phyloP scores from a whole-genome alignment of 345 rosid genomes.

The Limnanthes douglasii region DNA sequence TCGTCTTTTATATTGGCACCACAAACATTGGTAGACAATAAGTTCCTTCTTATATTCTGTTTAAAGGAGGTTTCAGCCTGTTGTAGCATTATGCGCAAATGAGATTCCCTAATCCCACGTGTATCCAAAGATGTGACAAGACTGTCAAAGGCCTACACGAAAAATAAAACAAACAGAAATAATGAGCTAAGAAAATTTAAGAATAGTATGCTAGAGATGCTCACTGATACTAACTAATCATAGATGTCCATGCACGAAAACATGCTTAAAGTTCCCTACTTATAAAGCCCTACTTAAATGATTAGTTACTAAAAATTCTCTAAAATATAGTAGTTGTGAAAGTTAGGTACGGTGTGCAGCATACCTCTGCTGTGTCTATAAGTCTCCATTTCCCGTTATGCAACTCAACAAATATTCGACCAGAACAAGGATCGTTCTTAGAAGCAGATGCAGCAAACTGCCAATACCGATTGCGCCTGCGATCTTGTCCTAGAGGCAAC shows the following conservation, averaged over 20 bases:
- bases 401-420: conserved; percentile 78
- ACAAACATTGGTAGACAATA: conserved; percentile 12
- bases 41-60: conserved; percentile 31
- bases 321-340: too few species aligned
- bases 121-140: conserved; percentile 65
- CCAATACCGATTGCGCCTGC: conserved; percentile 95
- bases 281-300: too few species aligned
- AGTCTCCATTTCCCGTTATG: conserved; percentile 75
- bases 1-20: conserved; percentile 21
- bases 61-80: conserved; percentile 70
- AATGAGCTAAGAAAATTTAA: background rate
- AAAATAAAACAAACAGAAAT: conserved; percentile 3
- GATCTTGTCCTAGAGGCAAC: conserved; percentile 96
- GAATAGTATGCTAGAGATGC: too few species aligned
- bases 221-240: too few species aligned
- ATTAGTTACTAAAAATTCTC: too few species aligned
- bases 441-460: conserved; percentile 87
- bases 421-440: conserved; percentile 78
- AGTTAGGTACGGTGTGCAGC: too few species aligned
- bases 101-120: conserved; percentile 94
- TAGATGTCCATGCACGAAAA: too few species aligned
- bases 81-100: conserved; percentile 78
- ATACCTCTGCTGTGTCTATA: conserved; percentile 90
- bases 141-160: conserved; percentile 70
- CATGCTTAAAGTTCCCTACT: too few species aligned